Evolutionary conservation across 2,329 filamentous ascomycete genomes (phyloP), one percentile per base, ranked within the genome.

Genomic region (Seiridium unicorne): DNA sequence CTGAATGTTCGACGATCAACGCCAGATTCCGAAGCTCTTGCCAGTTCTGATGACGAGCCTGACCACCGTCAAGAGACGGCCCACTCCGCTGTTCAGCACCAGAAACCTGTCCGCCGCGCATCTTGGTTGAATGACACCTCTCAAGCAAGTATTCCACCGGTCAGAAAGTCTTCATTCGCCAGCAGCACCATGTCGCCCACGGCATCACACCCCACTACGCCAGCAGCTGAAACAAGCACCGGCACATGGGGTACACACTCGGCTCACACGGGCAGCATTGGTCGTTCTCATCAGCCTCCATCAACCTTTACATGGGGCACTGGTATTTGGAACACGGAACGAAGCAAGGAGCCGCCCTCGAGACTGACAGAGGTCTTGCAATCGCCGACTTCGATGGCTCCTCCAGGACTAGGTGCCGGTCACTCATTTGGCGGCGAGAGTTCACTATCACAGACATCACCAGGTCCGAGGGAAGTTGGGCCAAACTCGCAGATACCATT

Each of bases 31-130:
- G 94, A 98, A 73, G 94, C 92, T 56, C 80, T 98, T 61, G 93
- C 90, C 57, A 98, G 94, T 66, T 97, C 93, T 10, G 95, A 98
- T 74, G 95, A 98, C 73, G 95, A 99, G 74, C 84, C 81, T 60
- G 90, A 97, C 65, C 82, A 84, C 66, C 81, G 81, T 49, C 79
- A 85, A 66, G 84, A 83, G 60, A 74, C 71, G 68, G 76, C 76
- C 64, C 81, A 81, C 68, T 77, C 75, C 68, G 72, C 72, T 61
- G 70, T 73, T 59, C 84, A 79, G 67, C 83, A 78, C 55, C 82
- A 77, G 55, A 91, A 88, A 68, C 85, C 89, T 51, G 84, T 83
- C 34, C 86, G 91, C 59, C 86, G 92, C 64, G 84, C 90, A 51
- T 96, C 92, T 44, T 97, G 93, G 91, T 78, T 97, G 61, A 94